phyloP scores from a whole-genome alignment of 768 basidiomycete genomes.

The Podaxis sp. region DNA sequence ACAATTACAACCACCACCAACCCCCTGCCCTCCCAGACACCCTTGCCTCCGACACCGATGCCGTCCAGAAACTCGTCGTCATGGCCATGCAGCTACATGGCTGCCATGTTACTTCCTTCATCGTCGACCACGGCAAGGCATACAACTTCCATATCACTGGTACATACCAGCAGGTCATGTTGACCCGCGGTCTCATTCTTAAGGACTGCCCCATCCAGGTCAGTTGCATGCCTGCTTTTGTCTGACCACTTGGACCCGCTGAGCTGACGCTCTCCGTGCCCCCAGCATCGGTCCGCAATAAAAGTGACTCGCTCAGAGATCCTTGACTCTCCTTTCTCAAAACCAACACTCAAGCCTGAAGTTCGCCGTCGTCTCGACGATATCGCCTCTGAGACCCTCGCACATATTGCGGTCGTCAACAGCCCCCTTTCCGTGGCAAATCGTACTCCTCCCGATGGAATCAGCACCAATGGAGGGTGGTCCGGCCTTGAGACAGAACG shows the following conservation, averaged over 20 bases:
- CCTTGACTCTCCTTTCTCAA: constrained; percentile 78
- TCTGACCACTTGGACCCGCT: constrained; percentile 19
- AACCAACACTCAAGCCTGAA: constrained; percentile 78
- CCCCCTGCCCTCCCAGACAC: constrained; percentile 35
- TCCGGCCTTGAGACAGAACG: constrained; percentile 93
- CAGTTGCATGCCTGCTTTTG: constrained; percentile 22
- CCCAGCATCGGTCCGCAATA: constrained; percentile 80
- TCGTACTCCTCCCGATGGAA: constrained; percentile 75
- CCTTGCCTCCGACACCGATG: constrained; percentile 59
- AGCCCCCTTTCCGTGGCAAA: constrained; percentile 74
- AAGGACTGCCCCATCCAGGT: constrained; percentile 90
- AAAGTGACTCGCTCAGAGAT: constrained; percentile 92
- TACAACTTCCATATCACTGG: constrained; percentile 94
- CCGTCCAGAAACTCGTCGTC: constrained; percentile 76
- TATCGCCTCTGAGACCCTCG: constrained; percentile 88
- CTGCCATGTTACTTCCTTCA: constrained; percentile 80
- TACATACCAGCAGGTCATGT: constrained; percentile 90
- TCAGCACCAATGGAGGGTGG: constrained; percentile 77
- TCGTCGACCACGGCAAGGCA: constrained; percentile 66
- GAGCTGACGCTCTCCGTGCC: constrained; percentile 10
- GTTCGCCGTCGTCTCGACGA: constrained; percentile 88
- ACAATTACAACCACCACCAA: constrained; percentile 39
- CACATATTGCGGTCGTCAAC: constrained; percentile 93
- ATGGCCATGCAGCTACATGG: constrained; percentile 80
- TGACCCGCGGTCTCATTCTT: constrained; percentile 82